phyloP scores from a whole-genome alignment of 345 rosid genomes.

The Aethionema arabicum region DNA sequence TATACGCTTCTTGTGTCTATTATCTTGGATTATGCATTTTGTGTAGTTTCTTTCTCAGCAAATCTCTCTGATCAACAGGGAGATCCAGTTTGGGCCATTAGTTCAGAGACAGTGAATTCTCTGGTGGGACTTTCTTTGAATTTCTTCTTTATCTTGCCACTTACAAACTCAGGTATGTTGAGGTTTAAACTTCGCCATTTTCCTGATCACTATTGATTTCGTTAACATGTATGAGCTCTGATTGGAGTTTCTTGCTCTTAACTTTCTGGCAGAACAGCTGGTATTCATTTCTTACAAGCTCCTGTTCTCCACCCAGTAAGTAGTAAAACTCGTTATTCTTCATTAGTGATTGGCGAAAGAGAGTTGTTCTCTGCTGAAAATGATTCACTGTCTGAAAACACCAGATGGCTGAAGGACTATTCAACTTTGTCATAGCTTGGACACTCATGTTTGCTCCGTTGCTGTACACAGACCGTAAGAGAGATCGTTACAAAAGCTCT shows the following conservation, averaged over 20 bases:
- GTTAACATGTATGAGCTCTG: background rate
- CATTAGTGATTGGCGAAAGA: background rate
- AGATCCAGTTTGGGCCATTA: slow-evolving; percentile 91
- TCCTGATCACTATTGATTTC: background rate
- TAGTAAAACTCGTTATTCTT: background rate
- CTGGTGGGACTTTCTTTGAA: slow-evolving; percentile 82
- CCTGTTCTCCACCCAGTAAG: slow-evolving; percentile 91
- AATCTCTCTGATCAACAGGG: slow-evolving; percentile 48
- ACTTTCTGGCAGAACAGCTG: slow-evolving; percentile 71
- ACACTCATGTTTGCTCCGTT: slow-evolving; percentile 96
- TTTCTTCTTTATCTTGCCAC: slow-evolving; percentile 90
- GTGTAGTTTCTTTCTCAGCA: background rate
- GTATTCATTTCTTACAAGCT: slow-evolving; percentile 63
- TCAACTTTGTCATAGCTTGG: slow-evolving; percentile 96
- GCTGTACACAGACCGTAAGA: slow-evolving; percentile 76
- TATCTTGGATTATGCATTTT: background rate
- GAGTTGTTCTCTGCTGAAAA: slow-evolving; percentile 6
- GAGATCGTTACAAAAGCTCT: slow-evolving; percentile 73
- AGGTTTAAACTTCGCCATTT: background rate
- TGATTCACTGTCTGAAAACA: background rate
- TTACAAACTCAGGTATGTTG: slow-evolving; percentile 61
- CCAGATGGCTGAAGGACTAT: slow-evolving; percentile 88
- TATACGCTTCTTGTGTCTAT: background rate
- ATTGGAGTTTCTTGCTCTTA: slow-evolving; percentile 26
- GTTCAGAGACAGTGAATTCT: slow-evolving; percentile 65